A percentile compares a stretch with the other conserved stretches of the same genome.
These are phyloP conservation scores for Inga laurina DNA, from an alignment of 306 rosid species.

Conservation along the genomic window DNA sequence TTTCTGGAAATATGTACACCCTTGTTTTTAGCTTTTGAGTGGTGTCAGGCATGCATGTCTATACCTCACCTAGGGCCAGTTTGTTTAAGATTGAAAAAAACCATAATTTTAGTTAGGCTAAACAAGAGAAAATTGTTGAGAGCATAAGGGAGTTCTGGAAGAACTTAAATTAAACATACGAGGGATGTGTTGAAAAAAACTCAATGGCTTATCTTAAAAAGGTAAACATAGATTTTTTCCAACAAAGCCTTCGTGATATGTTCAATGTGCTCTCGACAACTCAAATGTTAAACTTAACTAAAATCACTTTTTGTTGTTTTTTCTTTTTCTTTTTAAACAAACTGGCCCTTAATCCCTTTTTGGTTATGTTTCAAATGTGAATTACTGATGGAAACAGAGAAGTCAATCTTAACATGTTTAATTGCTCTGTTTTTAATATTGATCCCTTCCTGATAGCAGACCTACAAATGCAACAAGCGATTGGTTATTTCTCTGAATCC, in stretches of 20 bases:
- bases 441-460: slow-evolving; percentile 35
- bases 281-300: not conserved
- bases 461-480: slow-evolving; percentile 45
- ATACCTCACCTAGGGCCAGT: not conserved
- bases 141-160: not conserved
- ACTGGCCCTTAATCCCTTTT: not conserved
- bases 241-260: not conserved
- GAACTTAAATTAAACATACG: not conserved
- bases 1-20: not conserved
- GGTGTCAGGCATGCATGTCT: not conserved
- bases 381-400: not conserved
- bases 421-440: not conserved
- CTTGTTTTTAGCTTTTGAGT: not conserved
- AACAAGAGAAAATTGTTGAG: not conserved
- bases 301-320: too few species aligned
- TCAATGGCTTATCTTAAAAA: not conserved
- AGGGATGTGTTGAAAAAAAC: not conserved
- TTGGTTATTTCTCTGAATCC: slow-evolving; percentile 50
- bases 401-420: not conserved
- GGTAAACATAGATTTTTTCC: not conserved
- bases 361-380: not conserved
- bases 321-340: not conserved
- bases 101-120: not conserved
- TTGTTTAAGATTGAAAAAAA: not conserved
- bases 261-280: not conserved